Evolutionary conservation across 2,329 filamentous ascomycete genomes (phyloP).

Genomic region (Monilinia fructicola): DNA sequence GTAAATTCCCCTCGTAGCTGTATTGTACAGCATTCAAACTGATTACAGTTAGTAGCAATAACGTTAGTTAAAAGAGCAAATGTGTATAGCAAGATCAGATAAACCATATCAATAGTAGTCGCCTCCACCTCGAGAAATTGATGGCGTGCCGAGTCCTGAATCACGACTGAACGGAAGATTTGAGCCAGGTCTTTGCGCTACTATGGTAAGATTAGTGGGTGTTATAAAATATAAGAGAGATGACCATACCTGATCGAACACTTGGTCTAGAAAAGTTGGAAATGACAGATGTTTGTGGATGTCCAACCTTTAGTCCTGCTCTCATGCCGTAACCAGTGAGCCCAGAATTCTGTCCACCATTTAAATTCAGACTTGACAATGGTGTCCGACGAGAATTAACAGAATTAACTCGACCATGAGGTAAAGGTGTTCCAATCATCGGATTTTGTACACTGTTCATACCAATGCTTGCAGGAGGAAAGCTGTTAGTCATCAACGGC

Average conservation of each 20-base stretch:
- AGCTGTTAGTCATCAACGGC: slow-evolving; percentile 28
- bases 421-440: slow-evolving; percentile 29
- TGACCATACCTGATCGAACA: slow-evolving; percentile 35
- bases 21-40: not conserved
- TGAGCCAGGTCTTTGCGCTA: slow-evolving; percentile 33
- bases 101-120: slow-evolving; percentile 12
- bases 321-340: slow-evolving; percentile 41
- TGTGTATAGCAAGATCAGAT: not conserved
- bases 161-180: slow-evolving; percentile 25
- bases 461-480: slow-evolving; percentile 27
- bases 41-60: not conserved
- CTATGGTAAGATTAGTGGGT: slow-evolving; percentile 25
- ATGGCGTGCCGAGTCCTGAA: slow-evolving; percentile 26
- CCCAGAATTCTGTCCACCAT: slow-evolving; percentile 27
- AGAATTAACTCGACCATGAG: slow-evolving; percentile 29
- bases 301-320: slow-evolving; percentile 41
- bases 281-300: slow-evolving; percentile 28
- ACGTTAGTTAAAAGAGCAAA: not conserved
- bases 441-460: slow-evolving; percentile 29
- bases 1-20: not conserved
- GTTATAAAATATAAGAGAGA: not conserved
- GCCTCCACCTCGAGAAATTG: slow-evolving; percentile 18
- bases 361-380: slow-evolving; percentile 30
- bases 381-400: slow-evolving; percentile 31
- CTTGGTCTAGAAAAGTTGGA: slow-evolving; percentile 28